Conservation (phyloP, 257 asterid species). For the Fraxinus quadrangulata region DNA sequence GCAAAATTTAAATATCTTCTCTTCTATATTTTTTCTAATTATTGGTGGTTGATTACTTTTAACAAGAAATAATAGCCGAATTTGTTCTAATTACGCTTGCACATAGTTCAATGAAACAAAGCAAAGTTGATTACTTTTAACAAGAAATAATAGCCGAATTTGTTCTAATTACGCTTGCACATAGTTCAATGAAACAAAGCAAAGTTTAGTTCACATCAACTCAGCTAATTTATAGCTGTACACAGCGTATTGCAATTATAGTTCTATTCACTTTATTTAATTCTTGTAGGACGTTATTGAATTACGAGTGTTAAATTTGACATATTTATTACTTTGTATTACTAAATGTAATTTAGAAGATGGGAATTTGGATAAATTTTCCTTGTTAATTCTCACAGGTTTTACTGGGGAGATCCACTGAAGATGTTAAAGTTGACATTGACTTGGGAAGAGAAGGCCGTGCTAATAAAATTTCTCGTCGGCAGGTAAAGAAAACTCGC, state of each 20-base stretch:
- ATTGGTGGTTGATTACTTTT: not conserved
- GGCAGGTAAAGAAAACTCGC: constrained; percentile 52
- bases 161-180: not conserved
- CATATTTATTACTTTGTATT: not conserved
- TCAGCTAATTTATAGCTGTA: not conserved
- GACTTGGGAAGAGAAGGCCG: constrained; percentile 67
- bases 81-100: not conserved
- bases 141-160: not conserved
- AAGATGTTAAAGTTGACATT: constrained; percentile 67
- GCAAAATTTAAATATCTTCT: not conserved
- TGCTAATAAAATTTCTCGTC: constrained; percentile 69
- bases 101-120: no score
- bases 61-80: not conserved
- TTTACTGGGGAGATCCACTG: constrained; percentile 71
- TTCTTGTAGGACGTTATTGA: not conserved
- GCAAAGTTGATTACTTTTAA: not conserved
- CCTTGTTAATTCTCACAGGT: constrained; percentile 49
- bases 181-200: not conserved
- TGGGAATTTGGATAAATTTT: constrained; percentile 12
- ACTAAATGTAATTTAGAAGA: not conserved
- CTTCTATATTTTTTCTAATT: not conserved
- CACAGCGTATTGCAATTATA: not conserved
- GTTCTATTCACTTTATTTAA: not conserved
- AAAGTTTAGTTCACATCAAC: not conserved
- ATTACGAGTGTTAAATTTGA: constrained; percentile 1